Base-by-base conservation (phyloP, 2,329 filamentous ascomycete genomes). In the Arthrobotrys megalospora region DNA sequence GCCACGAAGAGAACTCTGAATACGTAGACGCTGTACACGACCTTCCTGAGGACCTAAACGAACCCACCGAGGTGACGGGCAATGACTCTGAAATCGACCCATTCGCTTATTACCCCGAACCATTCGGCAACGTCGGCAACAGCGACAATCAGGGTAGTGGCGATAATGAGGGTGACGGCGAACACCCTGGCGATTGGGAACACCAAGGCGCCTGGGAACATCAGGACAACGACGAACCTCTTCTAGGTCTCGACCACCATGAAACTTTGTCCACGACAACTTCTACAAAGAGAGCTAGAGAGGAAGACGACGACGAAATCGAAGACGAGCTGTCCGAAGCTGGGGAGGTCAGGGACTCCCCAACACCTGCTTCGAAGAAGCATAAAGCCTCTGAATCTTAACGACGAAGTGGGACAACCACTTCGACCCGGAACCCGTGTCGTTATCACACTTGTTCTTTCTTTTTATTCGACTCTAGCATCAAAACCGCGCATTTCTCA, bases 211-310 rank as follows among this genome's bases (percentile, higher is more conserved):
- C 12, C 50, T 34, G 50, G 32, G 28, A 32, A 58, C 52, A 67
- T 12, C 34, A 64, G 21, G 64, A 58, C 10, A 64, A 72, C 36
- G 73, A 77, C 6, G 66, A 28, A 5, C 52, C 63, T 3, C 52
- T 72, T 14, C 36, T 78, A 24, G 67, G 67, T 21, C 67, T 77
- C 19, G 73, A 77, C 11, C 55, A 72, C 32, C 66, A 77, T 11
- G 73, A 77, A 21, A 71, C 65, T 11, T n/a, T 52, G 12, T 72
- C 75, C 2, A 65, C 48, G 2, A 72, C 67, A 43, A 43, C 67
- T 16, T 67, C 75, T 5, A 64, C 75, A 8, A 78, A 78, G 62
- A 60, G 75, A 36, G 75, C 67, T 34, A 47, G 75, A 21, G 75
- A 78, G 58, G 55, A 60, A 10, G 67, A 70, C 45, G 67, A 71